These are phyloP conservation scores for Kuraishia hungarica DNA, from an alignment of 805 yeast species.

Conservation along the genomic window DNA sequence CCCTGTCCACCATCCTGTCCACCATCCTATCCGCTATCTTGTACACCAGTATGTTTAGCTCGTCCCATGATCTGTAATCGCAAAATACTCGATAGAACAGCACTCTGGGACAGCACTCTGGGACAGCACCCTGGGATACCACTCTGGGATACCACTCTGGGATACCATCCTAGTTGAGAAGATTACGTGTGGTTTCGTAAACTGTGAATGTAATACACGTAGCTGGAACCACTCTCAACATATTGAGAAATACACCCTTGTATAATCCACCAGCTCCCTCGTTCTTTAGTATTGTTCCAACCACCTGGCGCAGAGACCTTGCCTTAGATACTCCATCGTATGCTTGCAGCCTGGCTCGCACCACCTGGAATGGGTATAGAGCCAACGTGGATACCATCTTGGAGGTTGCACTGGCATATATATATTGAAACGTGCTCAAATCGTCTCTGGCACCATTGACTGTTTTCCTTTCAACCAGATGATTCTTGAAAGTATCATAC, in stretches of 20 bases:
- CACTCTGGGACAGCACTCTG: no score
- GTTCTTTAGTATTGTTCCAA: constrained; percentile 27
- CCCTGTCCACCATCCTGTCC: no score
- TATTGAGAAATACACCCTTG: constrained; percentile 72
- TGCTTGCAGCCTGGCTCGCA: constrained; percentile 68
- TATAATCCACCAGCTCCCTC: constrained; percentile 70
- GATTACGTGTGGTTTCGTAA: constrained; percentile 54
- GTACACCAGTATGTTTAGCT: no score
- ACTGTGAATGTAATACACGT: constrained; percentile 85
- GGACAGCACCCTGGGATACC: no score
- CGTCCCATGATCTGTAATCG: no score
- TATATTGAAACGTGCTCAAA: constrained; percentile 46
- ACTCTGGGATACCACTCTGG: neutral
- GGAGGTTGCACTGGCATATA: constrained; percentile 57
- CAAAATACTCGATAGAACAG: no score
- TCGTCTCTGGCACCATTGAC: constrained; percentile 9
- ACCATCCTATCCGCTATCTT: no score
- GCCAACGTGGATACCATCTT: constrained; percentile 59
- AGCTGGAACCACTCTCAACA: constrained; percentile 82
- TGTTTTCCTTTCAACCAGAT: constrained; percentile 11
- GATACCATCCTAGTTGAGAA: constrained; percentile 5
- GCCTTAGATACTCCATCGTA: constrained; percentile 18
- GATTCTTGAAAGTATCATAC: constrained; percentile 67
- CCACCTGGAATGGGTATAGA: constrained; percentile 79
- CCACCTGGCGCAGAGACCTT: constrained; percentile 23